These are phyloP conservation scores for Punctularia strigosozonata DNA, from an alignment of 768 basidiomycete species.

Conservation along the genomic window DNA sequence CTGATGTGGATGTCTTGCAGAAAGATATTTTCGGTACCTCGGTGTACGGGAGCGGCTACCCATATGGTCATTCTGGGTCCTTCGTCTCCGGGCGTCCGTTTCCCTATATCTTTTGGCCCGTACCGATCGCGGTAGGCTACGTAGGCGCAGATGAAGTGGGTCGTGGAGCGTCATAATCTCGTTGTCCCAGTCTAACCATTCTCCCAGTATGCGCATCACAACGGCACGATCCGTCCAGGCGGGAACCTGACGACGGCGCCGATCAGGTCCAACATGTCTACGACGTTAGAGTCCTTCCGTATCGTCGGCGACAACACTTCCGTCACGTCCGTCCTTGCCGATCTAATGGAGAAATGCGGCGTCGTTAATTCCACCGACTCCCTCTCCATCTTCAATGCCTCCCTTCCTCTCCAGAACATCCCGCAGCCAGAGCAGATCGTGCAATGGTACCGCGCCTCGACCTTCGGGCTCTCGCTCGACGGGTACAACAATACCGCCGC, in stretches of 20 bases:
- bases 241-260: not conserved
- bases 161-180: not conserved
- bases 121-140: not conserved
- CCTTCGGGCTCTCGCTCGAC: constrained; percentile 13
- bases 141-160: not conserved
- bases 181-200: not conserved
- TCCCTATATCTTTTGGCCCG: constrained; percentile 3
- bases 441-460: constrained; percentile 18
- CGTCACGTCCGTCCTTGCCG: not conserved
- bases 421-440: constrained; percentile 2
- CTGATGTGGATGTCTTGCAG: not conserved
- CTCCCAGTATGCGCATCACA: not conserved
- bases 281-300: constrained; percentile 1
- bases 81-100: constrained; percentile 1
- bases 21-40: not conserved
- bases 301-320: constrained; percentile 3
- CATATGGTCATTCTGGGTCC: constrained; percentile 1
- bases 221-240: not conserved
- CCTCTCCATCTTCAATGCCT: not conserved
- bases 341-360: not conserved
- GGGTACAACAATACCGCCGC: constrained; percentile 17
- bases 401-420: not conserved
- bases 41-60: constrained; percentile 4
- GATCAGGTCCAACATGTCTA: not conserved
- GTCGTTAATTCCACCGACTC: not conserved